Conservation (phyloP, 345 rosid species). For the Laguncularia racemosa region DNA sequence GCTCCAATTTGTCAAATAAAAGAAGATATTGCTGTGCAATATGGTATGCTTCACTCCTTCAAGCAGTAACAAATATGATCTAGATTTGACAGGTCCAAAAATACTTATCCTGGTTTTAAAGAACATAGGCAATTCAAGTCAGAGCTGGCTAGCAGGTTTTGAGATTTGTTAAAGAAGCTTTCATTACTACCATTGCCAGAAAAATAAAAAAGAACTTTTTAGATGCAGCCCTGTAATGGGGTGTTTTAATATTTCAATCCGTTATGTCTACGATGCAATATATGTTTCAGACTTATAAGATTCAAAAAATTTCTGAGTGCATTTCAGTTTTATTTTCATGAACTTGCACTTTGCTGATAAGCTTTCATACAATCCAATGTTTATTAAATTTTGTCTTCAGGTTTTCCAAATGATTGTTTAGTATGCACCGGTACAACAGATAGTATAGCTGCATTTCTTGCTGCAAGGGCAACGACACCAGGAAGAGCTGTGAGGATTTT, state of each 20-base stretch:
- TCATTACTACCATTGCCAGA: too few species aligned
- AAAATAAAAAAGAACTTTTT: too few species aligned
- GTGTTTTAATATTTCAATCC: too few species aligned
- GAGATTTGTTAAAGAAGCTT: too few species aligned
- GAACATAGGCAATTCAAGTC: not conserved
- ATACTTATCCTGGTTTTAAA: not conserved
- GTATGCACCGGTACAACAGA: conserved; percentile 91
- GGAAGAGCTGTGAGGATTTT: conserved; percentile 71
- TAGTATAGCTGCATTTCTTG: conserved; percentile 95
- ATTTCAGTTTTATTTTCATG: too few species aligned
- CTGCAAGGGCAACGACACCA: conserved; percentile 72
- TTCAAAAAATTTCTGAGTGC: too few species aligned
- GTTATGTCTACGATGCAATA: too few species aligned
- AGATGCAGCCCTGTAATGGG: too few species aligned
- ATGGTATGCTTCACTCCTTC: conserved; percentile 28
- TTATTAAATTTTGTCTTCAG: conserved; percentile 25
- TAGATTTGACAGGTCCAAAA: not conserved
- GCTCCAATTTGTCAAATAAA: conserved; percentile 53
- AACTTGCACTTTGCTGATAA: too few species aligned
- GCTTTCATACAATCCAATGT: not conserved
- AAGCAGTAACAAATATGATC: not conserved
- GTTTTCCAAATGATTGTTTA: conserved; percentile 62
- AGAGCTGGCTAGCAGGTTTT: too few species aligned
- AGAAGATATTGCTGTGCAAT: conserved; percentile 44
- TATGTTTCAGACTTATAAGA: too few species aligned